A percentile compares a stretch with the other conserved stretches of the same genome.
These are phyloP conservation scores for Styphnolobium japonicum DNA, from an alignment of 306 rosid genomes.

Conservation along the genomic window DNA sequence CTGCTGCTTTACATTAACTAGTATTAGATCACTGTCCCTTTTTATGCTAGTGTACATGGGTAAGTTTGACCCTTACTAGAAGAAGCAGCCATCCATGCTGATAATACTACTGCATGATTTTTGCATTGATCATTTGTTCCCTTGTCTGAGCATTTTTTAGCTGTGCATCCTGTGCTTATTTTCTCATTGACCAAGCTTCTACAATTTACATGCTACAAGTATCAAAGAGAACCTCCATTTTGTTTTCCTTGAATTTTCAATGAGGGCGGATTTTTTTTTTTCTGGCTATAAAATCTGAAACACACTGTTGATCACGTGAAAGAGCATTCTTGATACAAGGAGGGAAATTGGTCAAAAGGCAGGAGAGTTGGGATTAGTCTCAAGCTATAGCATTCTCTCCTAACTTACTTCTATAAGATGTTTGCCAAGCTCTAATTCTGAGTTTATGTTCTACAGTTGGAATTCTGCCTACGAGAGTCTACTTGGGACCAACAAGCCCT, in stretches of 20 bases:
- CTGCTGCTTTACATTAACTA: neutral
- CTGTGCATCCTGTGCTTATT: neutral
- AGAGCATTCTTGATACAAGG: neutral
- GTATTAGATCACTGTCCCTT: neutral
- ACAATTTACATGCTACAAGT: neutral
- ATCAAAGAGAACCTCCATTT: neutral
- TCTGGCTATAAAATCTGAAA: neutral
- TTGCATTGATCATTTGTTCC: neutral
- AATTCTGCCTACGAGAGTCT: constrained; percentile 67
- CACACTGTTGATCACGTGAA: neutral
- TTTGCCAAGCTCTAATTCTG: constrained; percentile 17
- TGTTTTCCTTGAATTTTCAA: neutral
- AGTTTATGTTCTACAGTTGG: constrained; percentile 48
- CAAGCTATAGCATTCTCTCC: neutral
- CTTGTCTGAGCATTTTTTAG: neutral
- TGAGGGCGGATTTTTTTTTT: neutral
- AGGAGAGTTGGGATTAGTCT: neutral
- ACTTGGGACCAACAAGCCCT: constrained; percentile 65
- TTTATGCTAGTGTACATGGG: neutral
- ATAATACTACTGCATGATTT: neutral
- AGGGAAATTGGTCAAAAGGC: neutral
- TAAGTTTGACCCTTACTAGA: constrained; percentile 8
- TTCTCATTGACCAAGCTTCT: neutral
- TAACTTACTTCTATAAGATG: neutral
- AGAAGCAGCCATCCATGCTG: neutral